Percentiles rank a stretch among this genome's conserved stretches.
These are phyloP conservation scores for Polytrichum commune DNA, from an alignment of 225 moss, liverwort and hornwort genomes.

Conservation along the genomic window DNA sequence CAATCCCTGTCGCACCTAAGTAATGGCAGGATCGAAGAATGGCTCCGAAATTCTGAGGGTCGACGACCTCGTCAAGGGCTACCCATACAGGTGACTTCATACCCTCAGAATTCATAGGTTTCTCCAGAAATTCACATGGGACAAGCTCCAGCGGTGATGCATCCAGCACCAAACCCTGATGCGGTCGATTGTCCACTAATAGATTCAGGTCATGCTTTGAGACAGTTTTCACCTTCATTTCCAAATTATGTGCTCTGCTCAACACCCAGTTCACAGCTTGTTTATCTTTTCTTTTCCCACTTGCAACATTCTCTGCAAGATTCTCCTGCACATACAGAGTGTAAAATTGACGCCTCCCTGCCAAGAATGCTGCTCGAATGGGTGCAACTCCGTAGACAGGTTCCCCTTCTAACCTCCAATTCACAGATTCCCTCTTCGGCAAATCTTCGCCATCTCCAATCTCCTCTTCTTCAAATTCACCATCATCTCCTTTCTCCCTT, in stretches of 20 bases:
- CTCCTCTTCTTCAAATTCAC: constrained; percentile 33
- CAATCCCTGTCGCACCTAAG: constrained; percentile 79
- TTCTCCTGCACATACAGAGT: constrained; percentile 83
- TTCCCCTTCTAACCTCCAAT: constrained; percentile 72
- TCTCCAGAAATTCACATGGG: constrained; percentile 64
- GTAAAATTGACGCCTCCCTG: constrained; percentile 62
- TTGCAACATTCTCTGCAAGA: constrained; percentile 63
- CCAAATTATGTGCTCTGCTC: constrained; percentile 55
- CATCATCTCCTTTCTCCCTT: constrained; percentile 25
- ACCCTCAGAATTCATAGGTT: constrained; percentile 25
- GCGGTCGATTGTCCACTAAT: constrained; percentile 88
- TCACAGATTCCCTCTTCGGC: constrained; percentile 40
- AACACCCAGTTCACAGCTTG: constrained; percentile 75
- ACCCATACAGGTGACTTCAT: constrained; percentile 72
- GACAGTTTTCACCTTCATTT: constrained; percentile 62
- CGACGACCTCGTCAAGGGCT: constrained; percentile 89
- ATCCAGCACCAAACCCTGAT: constrained; percentile 89
- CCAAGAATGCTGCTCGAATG: constrained; percentile 66
- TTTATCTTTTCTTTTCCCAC: constrained; percentile 88
- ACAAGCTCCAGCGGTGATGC: constrained; percentile 86
- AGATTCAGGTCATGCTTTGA: constrained; percentile 89
- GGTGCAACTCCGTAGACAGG: constrained; percentile 89
- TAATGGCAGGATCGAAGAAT: constrained; percentile 86
- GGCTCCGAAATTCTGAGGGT: constrained; percentile 97
- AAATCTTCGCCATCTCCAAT: constrained; percentile 41